A percentile compares a stretch with the other conserved stretches of the same genome.
phyloP scores from a whole-genome alignment of 805 yeast genomes.

The Clavispora santaluciae region DNA sequence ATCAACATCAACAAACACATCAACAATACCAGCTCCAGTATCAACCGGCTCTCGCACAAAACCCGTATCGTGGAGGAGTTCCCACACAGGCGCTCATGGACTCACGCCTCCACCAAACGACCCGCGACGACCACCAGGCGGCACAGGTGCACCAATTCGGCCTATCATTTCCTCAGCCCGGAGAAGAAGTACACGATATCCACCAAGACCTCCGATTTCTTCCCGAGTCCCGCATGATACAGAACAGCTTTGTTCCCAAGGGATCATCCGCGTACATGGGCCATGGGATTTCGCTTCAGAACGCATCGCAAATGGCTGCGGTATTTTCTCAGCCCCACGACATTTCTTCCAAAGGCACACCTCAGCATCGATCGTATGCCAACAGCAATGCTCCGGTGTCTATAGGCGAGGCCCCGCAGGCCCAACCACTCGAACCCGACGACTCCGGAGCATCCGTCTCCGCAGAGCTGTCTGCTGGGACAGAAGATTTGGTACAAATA shows the following conservation, averaged over 20 bases:
- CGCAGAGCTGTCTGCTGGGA: not conserved
- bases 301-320: not conserved
- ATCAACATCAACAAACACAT: slow-evolving; percentile 7
- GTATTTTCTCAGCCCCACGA: not conserved
- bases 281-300: not conserved
- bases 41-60: slow-evolving; percentile 15
- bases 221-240: not conserved
- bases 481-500: not conserved
- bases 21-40: slow-evolving; percentile 9
- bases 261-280: slow-evolving; percentile 1
- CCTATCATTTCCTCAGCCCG: not conserved
- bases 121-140: not conserved
- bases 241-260: not conserved
- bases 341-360: not conserved
- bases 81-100: not conserved
- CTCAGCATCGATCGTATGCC: not conserved
- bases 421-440: not conserved
- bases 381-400: not conserved
- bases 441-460: not conserved
- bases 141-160: not conserved
- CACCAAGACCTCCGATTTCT: not conserved
- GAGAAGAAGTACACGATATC: not conserved
- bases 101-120: not conserved
- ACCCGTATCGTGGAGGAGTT: slow-evolving; percentile 9
- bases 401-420: not conserved